Evolutionary conservation across 1,139 yeast species (phyloP), one percentile per base, ranked within the genome.

Genomic region (Pichia cactophila): DNA sequence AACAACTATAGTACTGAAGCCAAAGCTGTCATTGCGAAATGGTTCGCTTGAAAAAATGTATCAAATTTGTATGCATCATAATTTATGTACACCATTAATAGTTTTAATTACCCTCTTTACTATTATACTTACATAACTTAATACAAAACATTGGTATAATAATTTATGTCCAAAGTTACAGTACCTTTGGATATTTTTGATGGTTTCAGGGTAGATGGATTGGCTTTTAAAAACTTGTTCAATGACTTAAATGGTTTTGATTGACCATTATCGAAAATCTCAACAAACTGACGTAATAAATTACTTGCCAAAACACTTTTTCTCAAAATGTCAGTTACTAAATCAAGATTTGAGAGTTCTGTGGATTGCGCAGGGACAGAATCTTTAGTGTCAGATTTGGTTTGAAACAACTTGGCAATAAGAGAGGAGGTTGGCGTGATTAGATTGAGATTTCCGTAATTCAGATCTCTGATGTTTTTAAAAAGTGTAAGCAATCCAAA

Each of bases 1-100:
- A 81, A 77, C 56, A 77, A 78, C 54, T 80, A 84, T 56, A 80
- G 86, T 42, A 70, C 77, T 9, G 86, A 80, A 50, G 71, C 81
- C 35, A 82, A 81, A 65, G 74, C 75, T 52, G 79, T 80, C 16
- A 74, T 80, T 43, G 82, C 82, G 62, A 75, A 77, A 56, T 79
- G 83, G 79, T 81, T 82, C 62, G 68, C 79, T 37, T 52, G 33
- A 26, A 17, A 28, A 14, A 26, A 23, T 37, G 17, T 29, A 28
- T 28, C 14, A 10, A 23, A 33, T 36, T 14, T 11, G 35, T 14
- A 31, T 31, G 16, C 35, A 29, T 29, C 10, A 3, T 2, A 11
- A 9, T 14, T 33, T 40, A 12, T 31, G 35, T 31, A 31, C n/a
- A 12, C 12, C 35, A 14, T 31, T 31, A 31, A 31, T 31, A 31